A percentile compares a stretch with the other conserved stretches of the same genome.
Evolutionary conservation across 257 asterid species (phyloP).

Genomic region (Capsicum pubescens): DNA sequence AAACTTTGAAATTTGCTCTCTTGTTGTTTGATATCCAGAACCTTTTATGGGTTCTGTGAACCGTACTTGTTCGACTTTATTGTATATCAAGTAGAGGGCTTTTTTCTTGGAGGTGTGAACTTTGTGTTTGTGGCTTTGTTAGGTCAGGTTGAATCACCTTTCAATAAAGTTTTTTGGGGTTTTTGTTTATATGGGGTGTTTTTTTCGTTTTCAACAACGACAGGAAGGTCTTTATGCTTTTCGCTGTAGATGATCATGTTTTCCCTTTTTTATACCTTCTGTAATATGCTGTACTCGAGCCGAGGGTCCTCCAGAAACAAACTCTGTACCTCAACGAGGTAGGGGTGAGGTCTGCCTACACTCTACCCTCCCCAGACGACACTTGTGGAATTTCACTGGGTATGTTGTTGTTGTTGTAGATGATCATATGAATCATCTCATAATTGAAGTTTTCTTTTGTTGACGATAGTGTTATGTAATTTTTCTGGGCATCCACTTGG

Average conservation of each 20-base stretch:
- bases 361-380: no score
- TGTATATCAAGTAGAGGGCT: neutral
- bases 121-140: neutral
- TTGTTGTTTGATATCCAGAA: conserved; percentile 27
- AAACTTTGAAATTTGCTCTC: neutral
- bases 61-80: neutral
- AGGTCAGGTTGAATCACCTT: neutral
- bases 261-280: no score
- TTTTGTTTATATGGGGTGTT: neutral
- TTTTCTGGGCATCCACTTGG: neutral
- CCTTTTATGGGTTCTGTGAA: conserved; percentile 27
- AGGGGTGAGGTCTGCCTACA: no score
- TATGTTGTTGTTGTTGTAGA: neutral
- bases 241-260: no score
- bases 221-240: neutral
- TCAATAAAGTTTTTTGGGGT: neutral
- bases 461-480: neutral
- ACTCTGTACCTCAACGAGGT: no score
- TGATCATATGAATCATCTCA: neutral
- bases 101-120: neutral
- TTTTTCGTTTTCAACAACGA: neutral
- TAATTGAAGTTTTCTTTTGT: neutral
- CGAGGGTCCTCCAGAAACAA: no score
- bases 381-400: no score
- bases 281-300: no score